Evolutionary conservation across 2,329 filamentous ascomycete genomes (phyloP).

Genomic region (Hypoxylon sp.): DNA sequence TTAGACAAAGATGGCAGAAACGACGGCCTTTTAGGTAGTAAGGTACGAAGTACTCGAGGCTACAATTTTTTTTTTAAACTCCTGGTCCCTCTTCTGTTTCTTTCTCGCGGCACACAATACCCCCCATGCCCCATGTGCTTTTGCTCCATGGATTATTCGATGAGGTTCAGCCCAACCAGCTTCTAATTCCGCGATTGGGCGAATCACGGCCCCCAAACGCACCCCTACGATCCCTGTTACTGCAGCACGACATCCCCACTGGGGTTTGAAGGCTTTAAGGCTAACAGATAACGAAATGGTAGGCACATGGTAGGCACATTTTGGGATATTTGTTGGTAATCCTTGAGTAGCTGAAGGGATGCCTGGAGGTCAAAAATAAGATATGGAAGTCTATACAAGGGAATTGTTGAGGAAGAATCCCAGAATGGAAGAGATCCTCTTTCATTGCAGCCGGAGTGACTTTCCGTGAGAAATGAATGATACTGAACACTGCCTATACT

Average conservation of each 20-base stretch:
- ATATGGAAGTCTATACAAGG: conserved; percentile 20
- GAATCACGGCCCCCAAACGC: conserved; percentile 48
- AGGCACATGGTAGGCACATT: conserved; percentile 31
- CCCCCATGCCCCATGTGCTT: conserved; percentile 17
- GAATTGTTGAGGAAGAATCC: conserved; percentile 2
- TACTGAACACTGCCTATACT: not conserved
- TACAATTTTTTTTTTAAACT: conserved; percentile 8
- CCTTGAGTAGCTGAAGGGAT: conserved; percentile 37
- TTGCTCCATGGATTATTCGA: conserved; percentile 23
- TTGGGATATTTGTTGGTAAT: conserved; percentile 7
- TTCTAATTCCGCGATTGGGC: conserved; percentile 47
- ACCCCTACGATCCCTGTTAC: conserved; percentile 45
- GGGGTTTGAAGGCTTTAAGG: conserved; percentile 30
- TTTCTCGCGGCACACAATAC: conserved; percentile 8
- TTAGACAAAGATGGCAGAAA: conserved; percentile 26
- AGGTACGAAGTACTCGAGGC: conserved; percentile 33
- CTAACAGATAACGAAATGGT: conserved; percentile 36
- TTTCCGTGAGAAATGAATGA: conserved; percentile 4
- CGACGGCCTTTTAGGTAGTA: conserved; percentile 28
- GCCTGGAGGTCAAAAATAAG: conserved; percentile 2
- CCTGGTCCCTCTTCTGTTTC: conserved; percentile 15
- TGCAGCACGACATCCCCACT: conserved; percentile 45
- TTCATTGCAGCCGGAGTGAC: not conserved
- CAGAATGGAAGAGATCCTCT: not conserved
- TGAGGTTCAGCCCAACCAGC: conserved; percentile 50